Evolutionary conservation across 2,329 filamentous ascomycete genomes (phyloP).

Genomic region (Hymenoscyphus fraxineus): DNA sequence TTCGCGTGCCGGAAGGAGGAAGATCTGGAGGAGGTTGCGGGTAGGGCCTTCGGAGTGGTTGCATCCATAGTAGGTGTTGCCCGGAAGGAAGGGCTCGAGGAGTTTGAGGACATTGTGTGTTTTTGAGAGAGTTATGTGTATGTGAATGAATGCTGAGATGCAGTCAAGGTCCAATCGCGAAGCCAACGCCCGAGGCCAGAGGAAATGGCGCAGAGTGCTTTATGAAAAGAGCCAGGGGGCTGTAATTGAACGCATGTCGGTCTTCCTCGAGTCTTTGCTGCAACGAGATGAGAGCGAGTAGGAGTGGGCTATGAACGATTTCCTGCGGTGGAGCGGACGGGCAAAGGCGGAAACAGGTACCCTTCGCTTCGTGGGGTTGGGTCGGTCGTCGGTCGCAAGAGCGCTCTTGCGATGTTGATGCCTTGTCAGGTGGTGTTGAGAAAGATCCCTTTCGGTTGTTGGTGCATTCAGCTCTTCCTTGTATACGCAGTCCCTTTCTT

Average conservation of each 20-base stretch:
- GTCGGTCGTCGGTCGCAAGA: background rate
- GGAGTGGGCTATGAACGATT: background rate
- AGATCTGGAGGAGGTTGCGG: slow-evolving; percentile 18
- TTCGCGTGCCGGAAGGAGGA: slow-evolving; percentile 24
- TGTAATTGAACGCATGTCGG: slow-evolving; percentile 29
- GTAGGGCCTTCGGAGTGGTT: slow-evolving; percentile 10
- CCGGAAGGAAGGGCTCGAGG: slow-evolving; percentile 22
- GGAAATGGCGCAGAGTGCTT: slow-evolving; percentile 16
- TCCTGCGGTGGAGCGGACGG: background rate
- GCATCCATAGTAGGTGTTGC: slow-evolving; percentile 13
- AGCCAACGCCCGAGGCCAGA: slow-evolving; percentile 19
- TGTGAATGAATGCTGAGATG: background rate
- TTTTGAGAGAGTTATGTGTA: background rate
- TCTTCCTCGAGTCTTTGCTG: slow-evolving; percentile 12
- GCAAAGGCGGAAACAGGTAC: background rate
- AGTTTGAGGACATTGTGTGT: slow-evolving; percentile 22
- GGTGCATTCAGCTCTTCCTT: slow-evolving; percentile 1
- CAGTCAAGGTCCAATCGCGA: slow-evolving; percentile 23
- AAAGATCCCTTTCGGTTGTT: background rate
- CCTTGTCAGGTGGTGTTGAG: slow-evolving; percentile 2
- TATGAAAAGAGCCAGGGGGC: slow-evolving; percentile 24
- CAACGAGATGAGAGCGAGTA: background rate
- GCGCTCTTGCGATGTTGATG: background rate
- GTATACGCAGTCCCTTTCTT: background rate
- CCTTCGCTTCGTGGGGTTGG: background rate